Evolutionary conservation across 108 stramenopile genomes (phyloP).

Genomic region (Nitzschia sp.): DNA sequence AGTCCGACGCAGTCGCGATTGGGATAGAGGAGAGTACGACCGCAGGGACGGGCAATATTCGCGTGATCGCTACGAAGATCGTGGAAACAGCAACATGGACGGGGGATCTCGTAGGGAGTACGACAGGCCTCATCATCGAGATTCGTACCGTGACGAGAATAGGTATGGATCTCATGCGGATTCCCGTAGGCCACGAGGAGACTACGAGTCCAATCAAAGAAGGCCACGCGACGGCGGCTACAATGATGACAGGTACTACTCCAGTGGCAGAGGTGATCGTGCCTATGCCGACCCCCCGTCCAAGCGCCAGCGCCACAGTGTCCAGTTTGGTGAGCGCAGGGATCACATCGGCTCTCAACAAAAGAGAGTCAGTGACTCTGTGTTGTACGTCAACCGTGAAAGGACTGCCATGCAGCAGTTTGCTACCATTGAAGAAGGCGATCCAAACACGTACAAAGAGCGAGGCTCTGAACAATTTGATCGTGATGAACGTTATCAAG

Average conservation of each 20-base stretch:
- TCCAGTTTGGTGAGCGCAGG: constrained; percentile 10
- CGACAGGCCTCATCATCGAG: neutral
- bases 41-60: constrained; percentile 1
- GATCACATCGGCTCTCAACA: neutral
- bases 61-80: constrained; percentile 9
- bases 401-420: constrained; percentile 1
- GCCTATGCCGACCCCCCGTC: neutral
- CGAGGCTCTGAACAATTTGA: neutral
- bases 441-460: constrained; percentile 1
- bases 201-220: neutral
- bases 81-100: neutral
- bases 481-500: constrained; percentile 10
- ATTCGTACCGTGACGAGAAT: constrained; percentile 7
- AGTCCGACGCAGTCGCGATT: constrained; percentile 38
- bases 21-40: constrained; percentile 16
- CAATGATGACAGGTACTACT: too few relatives aligned
- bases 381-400: constrained; percentile 1
- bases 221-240: neutral
- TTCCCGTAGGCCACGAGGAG: neutral
- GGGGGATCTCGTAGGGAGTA: neutral
- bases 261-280: too few relatives aligned
- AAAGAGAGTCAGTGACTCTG: constrained; percentile 15
- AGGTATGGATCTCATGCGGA: neutral
- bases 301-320: constrained; percentile 10
- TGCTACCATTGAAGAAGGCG: constrained; percentile 2